Conservation (phyloP, 139 green algal genomes). For the Chlorella sp. region DNA sequence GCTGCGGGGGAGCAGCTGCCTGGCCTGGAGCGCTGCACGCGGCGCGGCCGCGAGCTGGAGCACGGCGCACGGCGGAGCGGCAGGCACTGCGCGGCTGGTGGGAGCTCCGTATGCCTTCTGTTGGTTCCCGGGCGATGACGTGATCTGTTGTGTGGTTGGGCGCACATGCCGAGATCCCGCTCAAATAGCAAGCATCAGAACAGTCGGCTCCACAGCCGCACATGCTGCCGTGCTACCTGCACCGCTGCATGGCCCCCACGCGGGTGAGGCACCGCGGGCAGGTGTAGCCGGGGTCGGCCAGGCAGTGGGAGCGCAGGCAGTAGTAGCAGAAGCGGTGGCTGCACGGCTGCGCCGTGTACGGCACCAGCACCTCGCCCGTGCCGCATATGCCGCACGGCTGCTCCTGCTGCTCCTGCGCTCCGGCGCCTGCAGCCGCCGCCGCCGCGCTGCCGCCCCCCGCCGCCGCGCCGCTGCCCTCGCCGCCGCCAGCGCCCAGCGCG, state of each 20-base stretch:
- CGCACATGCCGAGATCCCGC: background rate
- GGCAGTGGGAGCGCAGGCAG: constrained; percentile 63
- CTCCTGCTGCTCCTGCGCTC: background rate
- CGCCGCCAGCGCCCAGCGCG: constrained; percentile 2
- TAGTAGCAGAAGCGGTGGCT: constrained; percentile 91
- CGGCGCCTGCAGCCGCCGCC: constrained; percentile 11
- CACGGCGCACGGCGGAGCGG: background rate
- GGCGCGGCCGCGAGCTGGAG: too few species aligned
- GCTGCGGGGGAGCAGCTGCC: too few species aligned
- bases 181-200: too few species aligned
- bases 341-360: constrained; percentile 79
- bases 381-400: constrained; percentile 57
- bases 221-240: background rate
- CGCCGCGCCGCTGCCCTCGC: background rate
- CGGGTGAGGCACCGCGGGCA: constrained; percentile 39
- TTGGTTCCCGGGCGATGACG: background rate
- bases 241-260: constrained; percentile 38
- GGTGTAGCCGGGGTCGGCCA: constrained; percentile 30
- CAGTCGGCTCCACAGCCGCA: background rate
- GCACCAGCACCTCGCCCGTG: constrained; percentile 45
- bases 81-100: background rate
- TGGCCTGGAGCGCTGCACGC: too few species aligned
- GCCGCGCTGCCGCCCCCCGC: background rate
- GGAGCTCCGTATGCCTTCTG: background rate
- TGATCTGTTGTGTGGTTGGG: background rate